Conservation (phyloP, 2,329 filamentous ascomycete genomes). For the Fusarium luffae region DNA sequence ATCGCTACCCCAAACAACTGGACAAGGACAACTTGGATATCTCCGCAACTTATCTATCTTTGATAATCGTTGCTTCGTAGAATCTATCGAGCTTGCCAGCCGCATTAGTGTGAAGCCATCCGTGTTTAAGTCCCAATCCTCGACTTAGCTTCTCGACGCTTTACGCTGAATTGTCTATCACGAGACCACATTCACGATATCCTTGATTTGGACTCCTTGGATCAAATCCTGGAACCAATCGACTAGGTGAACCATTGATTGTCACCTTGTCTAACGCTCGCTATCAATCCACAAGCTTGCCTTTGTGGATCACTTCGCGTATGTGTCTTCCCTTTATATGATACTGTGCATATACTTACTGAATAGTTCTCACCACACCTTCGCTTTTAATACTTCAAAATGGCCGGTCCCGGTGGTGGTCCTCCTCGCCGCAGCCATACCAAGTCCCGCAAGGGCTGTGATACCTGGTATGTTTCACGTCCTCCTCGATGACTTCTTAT, state of each 20-base stretch:
- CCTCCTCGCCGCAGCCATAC: slow-evolving; percentile 91
- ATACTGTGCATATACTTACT: slow-evolving; percentile 27
- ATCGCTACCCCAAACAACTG: slow-evolving; percentile 50
- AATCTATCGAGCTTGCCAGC: slow-evolving; percentile 33
- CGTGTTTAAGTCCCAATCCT: slow-evolving; percentile 32
- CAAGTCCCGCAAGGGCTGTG: slow-evolving; percentile 98
- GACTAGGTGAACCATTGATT: slow-evolving; percentile 31
- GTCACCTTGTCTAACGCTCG: slow-evolving; percentile 50
- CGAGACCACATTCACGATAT: slow-evolving; percentile 21
- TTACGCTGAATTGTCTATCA: slow-evolving; percentile 23
- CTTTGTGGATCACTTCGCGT: slow-evolving; percentile 49
- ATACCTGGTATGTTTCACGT: slow-evolving; percentile 75
- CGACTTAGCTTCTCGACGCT: slow-evolving; percentile 22
- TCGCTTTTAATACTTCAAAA: slow-evolving; percentile 59
- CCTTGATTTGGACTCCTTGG: slow-evolving; percentile 30
- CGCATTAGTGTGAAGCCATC: slow-evolving; percentile 30
- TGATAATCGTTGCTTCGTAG: slow-evolving; percentile 36
- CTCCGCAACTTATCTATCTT: slow-evolving; percentile 17
- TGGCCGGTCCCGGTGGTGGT: slow-evolving; percentile 95
- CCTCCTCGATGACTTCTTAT: background rate
- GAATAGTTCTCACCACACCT: slow-evolving; percentile 47
- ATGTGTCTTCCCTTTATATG: slow-evolving; percentile 29
- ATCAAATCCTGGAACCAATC: slow-evolving; percentile 24
- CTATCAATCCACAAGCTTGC: slow-evolving; percentile 50
- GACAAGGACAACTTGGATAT: slow-evolving; percentile 30